These are phyloP conservation scores for Cocos nucifera DNA, from an alignment of 176 grass and related monocot genomes.

Conservation along the genomic window DNA sequence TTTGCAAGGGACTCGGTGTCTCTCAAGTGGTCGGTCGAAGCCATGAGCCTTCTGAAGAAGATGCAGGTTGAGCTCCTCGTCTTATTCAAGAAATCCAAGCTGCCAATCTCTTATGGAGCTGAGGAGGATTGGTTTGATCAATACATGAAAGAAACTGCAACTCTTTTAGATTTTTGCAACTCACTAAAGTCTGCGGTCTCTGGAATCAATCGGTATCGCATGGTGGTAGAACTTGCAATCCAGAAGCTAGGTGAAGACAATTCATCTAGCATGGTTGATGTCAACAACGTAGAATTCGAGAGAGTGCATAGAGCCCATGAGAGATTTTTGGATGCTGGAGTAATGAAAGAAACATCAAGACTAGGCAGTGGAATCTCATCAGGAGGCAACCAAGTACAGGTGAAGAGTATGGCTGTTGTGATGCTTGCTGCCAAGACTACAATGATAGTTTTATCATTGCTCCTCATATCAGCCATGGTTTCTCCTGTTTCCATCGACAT, in stretches of 20 bases:
- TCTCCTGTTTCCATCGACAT: conserved; percentile 22
- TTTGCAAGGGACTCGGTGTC: conserved; percentile 43
- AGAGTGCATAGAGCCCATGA: conserved; percentile 4
- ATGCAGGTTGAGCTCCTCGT: conserved; percentile 72
- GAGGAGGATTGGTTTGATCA: conserved; percentile 69
- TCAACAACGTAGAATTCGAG: conserved; percentile 15
- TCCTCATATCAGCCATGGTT: conserved; percentile 50
- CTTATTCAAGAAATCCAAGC: conserved; percentile 53
- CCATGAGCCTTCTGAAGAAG: conserved; percentile 67
- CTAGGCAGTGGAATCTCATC: conserved; percentile 14
- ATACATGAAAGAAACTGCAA: conserved; percentile 94
- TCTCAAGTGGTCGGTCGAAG: conserved; percentile 69
- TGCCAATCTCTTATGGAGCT: conserved; percentile 22
- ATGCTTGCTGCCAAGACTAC: conserved; percentile 76
- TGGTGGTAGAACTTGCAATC: conserved; percentile 48
- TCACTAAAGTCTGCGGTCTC: conserved; percentile 56
- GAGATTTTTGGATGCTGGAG: conserved; percentile 24
- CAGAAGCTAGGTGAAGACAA: conserved; percentile 15
- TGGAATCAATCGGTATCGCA: conserved; percentile 58
- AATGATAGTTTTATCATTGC: conserved; percentile 43
- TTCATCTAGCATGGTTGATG: conserved; percentile 5
- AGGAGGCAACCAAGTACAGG: conserved; percentile 10
- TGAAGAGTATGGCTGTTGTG: conserved; percentile 40
- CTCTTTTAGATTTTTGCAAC: conserved; percentile 88
- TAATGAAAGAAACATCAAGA: conserved; percentile 29